These are phyloP conservation scores for Trichothecium roseum DNA, from an alignment of 2,329 filamentous ascomycete species.

Conservation along the genomic window DNA sequence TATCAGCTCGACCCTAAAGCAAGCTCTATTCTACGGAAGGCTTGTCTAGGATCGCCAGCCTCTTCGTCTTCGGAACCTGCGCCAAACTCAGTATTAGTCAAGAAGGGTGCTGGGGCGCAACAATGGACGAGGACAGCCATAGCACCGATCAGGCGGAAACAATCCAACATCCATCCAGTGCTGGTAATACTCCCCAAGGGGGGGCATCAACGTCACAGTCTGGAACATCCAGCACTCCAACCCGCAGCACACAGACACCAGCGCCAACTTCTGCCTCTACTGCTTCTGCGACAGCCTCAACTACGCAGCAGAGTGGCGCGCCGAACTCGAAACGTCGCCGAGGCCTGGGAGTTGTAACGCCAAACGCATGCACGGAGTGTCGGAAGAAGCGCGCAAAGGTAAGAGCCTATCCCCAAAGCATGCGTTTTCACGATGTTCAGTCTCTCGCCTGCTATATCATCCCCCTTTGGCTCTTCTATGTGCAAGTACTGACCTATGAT, in stretches of 20 bases:
- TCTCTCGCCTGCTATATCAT: conserved; percentile 1
- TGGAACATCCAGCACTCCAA: conserved; percentile 11
- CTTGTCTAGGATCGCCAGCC: conserved; percentile 12
- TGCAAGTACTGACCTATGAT: no score
- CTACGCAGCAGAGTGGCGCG: neutral
- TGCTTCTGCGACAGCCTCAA: neutral
- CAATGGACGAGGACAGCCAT: conserved; percentile 23
- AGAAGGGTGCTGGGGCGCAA: no score
- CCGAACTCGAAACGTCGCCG: conserved; percentile 37
- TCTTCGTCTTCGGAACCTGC: no score
- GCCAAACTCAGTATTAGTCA: no score
- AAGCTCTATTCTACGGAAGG: no score
- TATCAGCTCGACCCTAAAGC: no score
- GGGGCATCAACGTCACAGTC: conserved; percentile 8
- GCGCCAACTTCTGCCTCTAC: conserved; percentile 10
- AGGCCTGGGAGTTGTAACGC: conserved; percentile 45
- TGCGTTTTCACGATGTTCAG: no score
- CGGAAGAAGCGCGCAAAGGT: conserved; percentile 54
- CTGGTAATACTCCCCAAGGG: conserved; percentile 21
- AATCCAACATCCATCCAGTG: conserved; percentile 18
- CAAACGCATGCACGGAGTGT: conserved; percentile 51
- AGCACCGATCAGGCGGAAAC: conserved; percentile 16
- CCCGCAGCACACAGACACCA: conserved; percentile 18
- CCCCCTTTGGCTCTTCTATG: neutral
- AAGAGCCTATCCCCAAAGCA: no score